Evolutionary conservation across 805 yeast species (phyloP).

Genomic region (Kazachstania africana): DNA sequence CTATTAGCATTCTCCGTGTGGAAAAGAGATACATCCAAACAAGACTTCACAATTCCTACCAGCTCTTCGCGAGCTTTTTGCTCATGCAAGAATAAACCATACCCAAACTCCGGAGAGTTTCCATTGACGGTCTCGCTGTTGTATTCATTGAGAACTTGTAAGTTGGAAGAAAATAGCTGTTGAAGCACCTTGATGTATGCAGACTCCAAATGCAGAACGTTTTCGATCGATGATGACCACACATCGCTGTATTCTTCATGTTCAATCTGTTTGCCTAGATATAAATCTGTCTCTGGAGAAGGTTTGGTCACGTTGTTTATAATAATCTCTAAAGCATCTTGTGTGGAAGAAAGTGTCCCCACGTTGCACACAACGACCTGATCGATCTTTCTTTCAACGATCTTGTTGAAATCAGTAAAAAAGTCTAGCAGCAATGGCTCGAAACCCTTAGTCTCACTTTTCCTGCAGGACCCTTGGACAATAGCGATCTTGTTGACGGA

Average conservation of each 20-base stretch:
- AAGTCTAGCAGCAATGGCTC: conserved; percentile 70
- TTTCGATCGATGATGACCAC: conserved; percentile 23
- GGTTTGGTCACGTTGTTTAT: conserved; percentile 38
- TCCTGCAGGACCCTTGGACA: conserved; percentile 43
- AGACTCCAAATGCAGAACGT: conserved; percentile 49
- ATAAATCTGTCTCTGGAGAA: conserved; percentile 50
- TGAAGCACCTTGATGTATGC: conserved; percentile 66
- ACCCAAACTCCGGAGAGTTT: conserved; percentile 76
- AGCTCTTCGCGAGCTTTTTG: conserved; percentile 41
- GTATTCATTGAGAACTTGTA: conserved; percentile 52
- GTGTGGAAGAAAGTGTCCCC: conserved; percentile 10
- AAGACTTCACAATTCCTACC: conserved; percentile 32
- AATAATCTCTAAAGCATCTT: conserved; percentile 34
- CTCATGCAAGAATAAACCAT: conserved; percentile 56
- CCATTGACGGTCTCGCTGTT: conserved; percentile 34
- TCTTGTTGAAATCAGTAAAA: conserved; percentile 41
- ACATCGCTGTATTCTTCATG: conserved; percentile 2
- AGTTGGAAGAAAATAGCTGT: conserved; percentile 46
- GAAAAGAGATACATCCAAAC: conserved; percentile 34
- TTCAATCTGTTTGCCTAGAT: conserved; percentile 35
- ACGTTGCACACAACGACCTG: conserved; percentile 46
- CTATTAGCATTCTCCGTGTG: conserved; percentile 33
- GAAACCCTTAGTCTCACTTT: conserved; percentile 31
- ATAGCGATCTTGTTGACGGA: conserved; percentile 46
- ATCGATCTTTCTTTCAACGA: conserved; percentile 36